Conservation (phyloP, 331 rosid genomes). For the Prunus yedoensis region DNA sequence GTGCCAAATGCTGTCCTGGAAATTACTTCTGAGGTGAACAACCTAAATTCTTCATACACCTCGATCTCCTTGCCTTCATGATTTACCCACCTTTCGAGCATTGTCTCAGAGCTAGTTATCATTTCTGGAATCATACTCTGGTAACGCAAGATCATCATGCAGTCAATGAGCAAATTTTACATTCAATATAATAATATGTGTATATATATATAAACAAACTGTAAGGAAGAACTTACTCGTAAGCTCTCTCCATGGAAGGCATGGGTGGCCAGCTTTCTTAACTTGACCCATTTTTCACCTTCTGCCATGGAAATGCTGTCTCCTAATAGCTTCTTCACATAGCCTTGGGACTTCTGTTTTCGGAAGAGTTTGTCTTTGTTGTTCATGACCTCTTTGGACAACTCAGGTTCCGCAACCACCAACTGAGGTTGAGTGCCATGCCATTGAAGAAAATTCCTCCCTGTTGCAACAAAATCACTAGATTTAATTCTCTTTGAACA, state of each 20-base stretch:
- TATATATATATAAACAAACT: neutral
- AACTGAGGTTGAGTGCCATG: conserved; percentile 15
- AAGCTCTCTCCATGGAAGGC: neutral
- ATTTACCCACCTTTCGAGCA: conserved; percentile 20
- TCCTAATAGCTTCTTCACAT: conserved; percentile 16
- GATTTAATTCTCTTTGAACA: neutral
- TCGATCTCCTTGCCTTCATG: conserved; percentile 25
- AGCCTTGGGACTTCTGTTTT: neutral
- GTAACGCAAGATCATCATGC: neutral
- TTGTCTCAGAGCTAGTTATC: conserved; percentile 5
- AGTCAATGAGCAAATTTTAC: neutral
- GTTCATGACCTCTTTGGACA: conserved; percentile 27
- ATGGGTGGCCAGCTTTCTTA: neutral
- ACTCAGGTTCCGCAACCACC: conserved; percentile 11
- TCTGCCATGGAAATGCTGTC: conserved; percentile 3
- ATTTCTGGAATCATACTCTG: conserved; percentile 16
- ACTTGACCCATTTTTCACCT: neutral
- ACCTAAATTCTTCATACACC: conserved; percentile 18
- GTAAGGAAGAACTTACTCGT: neutral
- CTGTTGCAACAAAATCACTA: conserved; percentile 12
- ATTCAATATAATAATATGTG: too few relatives aligned
- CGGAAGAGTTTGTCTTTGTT: neutral
- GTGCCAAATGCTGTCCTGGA: conserved; percentile 28
- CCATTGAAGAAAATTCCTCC: conserved; percentile 37
- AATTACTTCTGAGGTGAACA: conserved; percentile 23